A percentile compares a stretch with the other conserved stretches of the same genome.
These are phyloP conservation scores for Myxozyma monticola DNA, from an alignment of 805 yeast species.

Conservation along the genomic window DNA sequence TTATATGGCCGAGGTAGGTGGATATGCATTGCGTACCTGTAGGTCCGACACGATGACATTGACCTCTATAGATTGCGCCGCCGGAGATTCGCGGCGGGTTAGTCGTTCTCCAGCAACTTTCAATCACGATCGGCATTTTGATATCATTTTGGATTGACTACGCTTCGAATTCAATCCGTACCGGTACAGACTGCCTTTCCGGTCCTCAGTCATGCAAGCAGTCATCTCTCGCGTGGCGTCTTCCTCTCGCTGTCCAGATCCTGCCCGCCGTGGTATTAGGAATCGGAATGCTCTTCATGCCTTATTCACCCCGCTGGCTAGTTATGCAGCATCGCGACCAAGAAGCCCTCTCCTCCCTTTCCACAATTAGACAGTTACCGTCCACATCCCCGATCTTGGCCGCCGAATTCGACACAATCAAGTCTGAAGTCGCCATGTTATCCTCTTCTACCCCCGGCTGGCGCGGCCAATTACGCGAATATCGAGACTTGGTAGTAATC, in stretches of 20 bases:
- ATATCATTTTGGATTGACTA: conserved; percentile 41
- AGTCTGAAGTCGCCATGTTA: conserved; percentile 13
- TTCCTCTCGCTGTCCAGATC: conserved; percentile 61
- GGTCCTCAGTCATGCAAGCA: conserved; percentile 23
- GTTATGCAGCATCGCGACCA: conserved; percentile 58
- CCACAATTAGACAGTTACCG: conserved; percentile 3
- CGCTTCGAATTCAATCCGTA: conserved; percentile 46
- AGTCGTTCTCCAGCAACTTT: conserved; percentile 33
- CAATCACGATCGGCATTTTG: conserved; percentile 39
- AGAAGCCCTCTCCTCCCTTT: conserved; percentile 45
- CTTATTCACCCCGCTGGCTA: conserved; percentile 52
- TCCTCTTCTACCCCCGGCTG: not conserved
- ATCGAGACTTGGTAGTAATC: not conserved
- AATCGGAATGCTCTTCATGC: conserved; percentile 43
- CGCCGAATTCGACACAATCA: conserved; percentile 9
- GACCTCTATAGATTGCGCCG: conserved; percentile 29
- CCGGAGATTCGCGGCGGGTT: conserved; percentile 34
- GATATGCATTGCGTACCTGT: not conserved
- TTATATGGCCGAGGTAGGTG: conserved; percentile 33
- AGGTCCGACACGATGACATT: not conserved
- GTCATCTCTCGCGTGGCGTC: conserved; percentile 53
- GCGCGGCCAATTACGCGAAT: not conserved
- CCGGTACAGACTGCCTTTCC: conserved; percentile 37
- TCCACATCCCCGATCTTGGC: conserved; percentile 14
- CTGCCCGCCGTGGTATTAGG: conserved; percentile 51